Evolutionary conservation across 73 alveolate species (phyloP).

Genomic region (Symbiodinium pilosum): DNA sequence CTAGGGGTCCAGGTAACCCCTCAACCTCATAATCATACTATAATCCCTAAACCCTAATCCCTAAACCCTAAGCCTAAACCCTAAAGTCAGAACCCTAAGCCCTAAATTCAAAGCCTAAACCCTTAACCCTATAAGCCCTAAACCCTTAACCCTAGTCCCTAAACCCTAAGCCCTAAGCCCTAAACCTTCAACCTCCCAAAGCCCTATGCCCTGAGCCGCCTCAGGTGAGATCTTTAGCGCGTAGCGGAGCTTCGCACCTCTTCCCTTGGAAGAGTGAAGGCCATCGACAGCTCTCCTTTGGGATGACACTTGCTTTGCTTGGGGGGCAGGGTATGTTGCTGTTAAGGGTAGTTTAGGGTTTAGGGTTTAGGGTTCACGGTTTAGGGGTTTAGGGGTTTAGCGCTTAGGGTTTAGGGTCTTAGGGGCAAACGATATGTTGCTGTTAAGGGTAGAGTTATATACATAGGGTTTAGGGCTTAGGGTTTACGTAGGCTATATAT

Average conservation of each 20-base stretch:
- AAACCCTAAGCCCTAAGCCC: conserved; percentile 1
- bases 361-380: not conserved
- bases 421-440: no score
- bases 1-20: no score
- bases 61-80: no score
- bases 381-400: not conserved
- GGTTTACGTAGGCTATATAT: no score
- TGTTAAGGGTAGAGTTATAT: no score
- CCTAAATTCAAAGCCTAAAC: no score
- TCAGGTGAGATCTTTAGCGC: not conserved
- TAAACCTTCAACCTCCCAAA: not conserved
- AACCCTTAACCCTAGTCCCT: not conserved
- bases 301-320: conserved; percentile 7
- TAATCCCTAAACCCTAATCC: not conserved
- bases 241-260: conserved; percentile 47
- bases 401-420: not conserved
- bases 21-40: no score
- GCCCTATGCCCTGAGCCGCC: not conserved
- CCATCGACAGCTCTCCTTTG: conserved; percentile 44
- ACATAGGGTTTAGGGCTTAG: no score
- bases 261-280: conserved; percentile 40
- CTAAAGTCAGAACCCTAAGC: no score
- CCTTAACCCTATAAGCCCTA: not conserved
- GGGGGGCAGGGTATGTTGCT: no score
- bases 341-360: not conserved